Evolutionary conservation across 768 basidiomycete species (phyloP).

Genomic region (Dioszegia hungarica): DNA sequence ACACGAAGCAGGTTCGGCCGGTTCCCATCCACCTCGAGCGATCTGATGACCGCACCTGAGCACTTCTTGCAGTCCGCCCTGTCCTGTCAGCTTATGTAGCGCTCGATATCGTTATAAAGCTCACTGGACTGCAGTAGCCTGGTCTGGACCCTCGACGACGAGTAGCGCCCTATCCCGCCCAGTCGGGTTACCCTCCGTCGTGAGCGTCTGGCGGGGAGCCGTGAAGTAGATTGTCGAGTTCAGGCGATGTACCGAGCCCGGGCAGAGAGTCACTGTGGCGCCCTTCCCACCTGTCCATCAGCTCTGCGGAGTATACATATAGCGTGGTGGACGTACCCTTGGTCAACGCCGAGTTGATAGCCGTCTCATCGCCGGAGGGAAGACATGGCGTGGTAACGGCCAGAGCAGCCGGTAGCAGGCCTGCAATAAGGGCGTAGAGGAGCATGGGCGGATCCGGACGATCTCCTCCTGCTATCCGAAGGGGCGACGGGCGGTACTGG

Average conservation of each 20-base stretch:
- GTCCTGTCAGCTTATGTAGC: not conserved
- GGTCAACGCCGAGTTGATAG: conserved; percentile 29
- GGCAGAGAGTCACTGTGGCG: conserved; percentile 44
- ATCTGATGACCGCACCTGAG: conserved; percentile 29
- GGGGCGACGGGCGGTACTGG: too few relatives aligned
- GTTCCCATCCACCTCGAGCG: conserved; percentile 48
- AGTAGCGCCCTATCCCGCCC: conserved; percentile 42
- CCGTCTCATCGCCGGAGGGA: conserved; percentile 24
- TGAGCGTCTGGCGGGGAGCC: conserved; percentile 42
- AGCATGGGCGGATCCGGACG: too few relatives aligned
- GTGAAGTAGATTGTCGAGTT: conserved; percentile 44
- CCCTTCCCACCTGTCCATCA: conserved; percentile 34
- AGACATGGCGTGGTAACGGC: conserved; percentile 12
- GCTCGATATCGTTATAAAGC: not conserved
- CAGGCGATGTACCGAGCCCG: conserved; percentile 44
- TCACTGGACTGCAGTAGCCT: conserved; percentile 46
- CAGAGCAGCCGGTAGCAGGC: not conserved
- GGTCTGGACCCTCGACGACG: conserved; percentile 45
- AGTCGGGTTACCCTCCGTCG: conserved; percentile 44
- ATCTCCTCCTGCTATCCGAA: too few relatives aligned
- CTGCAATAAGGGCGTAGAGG: not conserved
- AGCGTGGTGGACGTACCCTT: conserved; percentile 27
- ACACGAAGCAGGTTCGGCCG: conserved; percentile 45
- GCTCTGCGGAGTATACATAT: not conserved
- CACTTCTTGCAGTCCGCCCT: conserved; percentile 48